These are phyloP conservation scores for Colletotrichum phormii DNA, from an alignment of 2,329 filamentous ascomycete genomes.

Conservation along the genomic window DNA sequence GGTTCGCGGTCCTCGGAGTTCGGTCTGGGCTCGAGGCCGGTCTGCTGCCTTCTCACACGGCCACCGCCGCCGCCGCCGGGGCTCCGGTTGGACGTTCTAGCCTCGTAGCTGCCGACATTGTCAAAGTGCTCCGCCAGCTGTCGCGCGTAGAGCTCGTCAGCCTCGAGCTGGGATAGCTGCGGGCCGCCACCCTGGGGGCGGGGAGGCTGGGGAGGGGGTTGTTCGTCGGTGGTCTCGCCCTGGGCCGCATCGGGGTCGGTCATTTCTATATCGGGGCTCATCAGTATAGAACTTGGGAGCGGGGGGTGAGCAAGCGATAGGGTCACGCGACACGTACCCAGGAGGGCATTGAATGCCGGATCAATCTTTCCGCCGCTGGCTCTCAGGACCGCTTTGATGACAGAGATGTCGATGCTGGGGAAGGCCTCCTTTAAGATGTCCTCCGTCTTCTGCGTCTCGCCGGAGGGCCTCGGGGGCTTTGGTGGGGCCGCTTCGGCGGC, in stretches of 20 bases:
- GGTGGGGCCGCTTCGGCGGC: slow-evolving; percentile 66
- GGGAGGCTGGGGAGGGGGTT: slow-evolving; percentile 84
- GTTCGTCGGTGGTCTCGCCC: slow-evolving; percentile 65
- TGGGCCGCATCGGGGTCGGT: slow-evolving; percentile 78
- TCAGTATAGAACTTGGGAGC: slow-evolving; percentile 18
- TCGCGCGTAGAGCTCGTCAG: slow-evolving; percentile 91
- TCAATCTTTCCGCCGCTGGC: slow-evolving; percentile 91
- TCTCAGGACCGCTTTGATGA: slow-evolving; percentile 88
- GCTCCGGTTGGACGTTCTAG: slow-evolving; percentile 62
- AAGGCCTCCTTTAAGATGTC: slow-evolving; percentile 94
- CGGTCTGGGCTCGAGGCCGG: slow-evolving; percentile 59
- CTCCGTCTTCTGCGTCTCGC: slow-evolving; percentile 86
- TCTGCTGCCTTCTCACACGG: slow-evolving; percentile 45
- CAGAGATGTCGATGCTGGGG: slow-evolving; percentile 80
- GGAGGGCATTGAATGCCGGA: slow-evolving; percentile 92
- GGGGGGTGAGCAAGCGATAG: too few species aligned
- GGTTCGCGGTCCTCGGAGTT: slow-evolving; percentile 78
- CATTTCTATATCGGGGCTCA: slow-evolving; percentile 67
- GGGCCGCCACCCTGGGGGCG: slow-evolving; percentile 68
- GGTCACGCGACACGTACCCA: slow-evolving; percentile 67
- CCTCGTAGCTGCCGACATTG: slow-evolving; percentile 68
- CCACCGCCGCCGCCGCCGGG: slow-evolving; percentile 41
- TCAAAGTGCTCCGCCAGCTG: slow-evolving; percentile 94
- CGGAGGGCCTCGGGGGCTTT: slow-evolving; percentile 87
- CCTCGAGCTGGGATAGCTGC: slow-evolving; percentile 83